Conservation (phyloP, 495 filamentous ascomycete species). For the Penicilliopsis zonata region DNA sequence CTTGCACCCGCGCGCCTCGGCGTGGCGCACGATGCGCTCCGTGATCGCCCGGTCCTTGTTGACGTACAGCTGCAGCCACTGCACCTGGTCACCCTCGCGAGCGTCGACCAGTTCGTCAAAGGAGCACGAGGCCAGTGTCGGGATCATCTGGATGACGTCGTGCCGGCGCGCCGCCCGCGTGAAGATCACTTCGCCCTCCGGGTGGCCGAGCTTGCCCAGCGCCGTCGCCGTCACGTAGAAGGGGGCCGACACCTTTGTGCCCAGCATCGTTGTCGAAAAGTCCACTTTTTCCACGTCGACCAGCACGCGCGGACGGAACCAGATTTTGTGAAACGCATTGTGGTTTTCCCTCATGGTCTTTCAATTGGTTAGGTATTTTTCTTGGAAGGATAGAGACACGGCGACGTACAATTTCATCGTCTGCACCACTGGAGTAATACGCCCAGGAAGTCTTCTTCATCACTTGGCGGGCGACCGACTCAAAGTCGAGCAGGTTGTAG, state of each 20-base stretch:
- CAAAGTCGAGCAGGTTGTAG: conserved; percentile 93
- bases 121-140: conserved; percentile 91
- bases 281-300: conserved; percentile 82
- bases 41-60: conserved; percentile 95
- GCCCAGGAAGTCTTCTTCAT: conserved; percentile 97
- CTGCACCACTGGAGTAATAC: conserved; percentile 91
- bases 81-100: conserved; percentile 63
- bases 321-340: conserved; percentile 90
- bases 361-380: conserved; percentile 1
- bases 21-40: conserved; percentile 78
- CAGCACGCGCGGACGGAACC: conserved; percentile 83
- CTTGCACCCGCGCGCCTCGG: conserved; percentile 86
- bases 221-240: conserved; percentile 93
- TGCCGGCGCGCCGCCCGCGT: conserved; percentile 75
- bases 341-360: conserved; percentile 96
- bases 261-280: conserved; percentile 80
- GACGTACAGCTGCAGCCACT: conserved; percentile 98
- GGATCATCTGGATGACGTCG: conserved; percentile 92
- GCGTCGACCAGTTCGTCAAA: conserved; percentile 97
- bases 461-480: conserved; percentile 70
- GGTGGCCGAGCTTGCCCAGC: conserved; percentile 80
- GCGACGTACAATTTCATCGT: conserved; percentile 85
- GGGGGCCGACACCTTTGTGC: conserved; percentile 65
- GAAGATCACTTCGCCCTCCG: conserved; percentile 83
- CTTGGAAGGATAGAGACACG: background rate